Evolutionary conservation across 345 rosid species (phyloP).

Genomic region (Sisymbrium irio): DNA sequence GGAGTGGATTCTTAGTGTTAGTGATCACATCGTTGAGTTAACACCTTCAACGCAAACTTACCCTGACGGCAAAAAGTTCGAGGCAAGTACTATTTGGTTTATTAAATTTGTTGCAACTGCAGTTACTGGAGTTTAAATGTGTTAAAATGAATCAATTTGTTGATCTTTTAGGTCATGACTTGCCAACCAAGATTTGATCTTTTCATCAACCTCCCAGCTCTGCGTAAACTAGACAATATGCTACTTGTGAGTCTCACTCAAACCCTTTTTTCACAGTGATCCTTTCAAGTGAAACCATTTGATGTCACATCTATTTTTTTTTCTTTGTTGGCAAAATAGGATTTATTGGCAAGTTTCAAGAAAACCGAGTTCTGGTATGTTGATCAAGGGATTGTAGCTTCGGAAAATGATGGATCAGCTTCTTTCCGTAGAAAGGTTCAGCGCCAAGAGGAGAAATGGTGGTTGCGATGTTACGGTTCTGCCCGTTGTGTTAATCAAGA

Average conservation of each 20-base stretch:
- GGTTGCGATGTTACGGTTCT: slow-evolving; percentile 53
- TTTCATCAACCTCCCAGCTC: slow-evolving; percentile 85
- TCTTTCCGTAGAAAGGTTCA: slow-evolving; percentile 73
- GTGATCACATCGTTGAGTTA: slow-evolving; percentile 90
- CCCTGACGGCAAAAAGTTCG: slow-evolving; percentile 85
- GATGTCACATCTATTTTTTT: background rate
- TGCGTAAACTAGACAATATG: slow-evolving; percentile 84
- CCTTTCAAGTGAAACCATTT: background rate
- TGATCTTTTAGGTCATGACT: slow-evolving; percentile 73
- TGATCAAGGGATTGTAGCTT: slow-evolving; percentile 85
- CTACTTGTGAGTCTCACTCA: slow-evolving; percentile 66
- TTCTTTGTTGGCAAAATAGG: slow-evolving; percentile 44
- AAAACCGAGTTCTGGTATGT: slow-evolving; percentile 89
- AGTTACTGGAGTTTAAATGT: background rate
- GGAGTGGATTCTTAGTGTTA: slow-evolving; percentile 81
- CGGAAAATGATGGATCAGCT: slow-evolving; percentile 79
- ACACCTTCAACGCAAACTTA: slow-evolving; percentile 88
- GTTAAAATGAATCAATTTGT: too few relatives aligned
- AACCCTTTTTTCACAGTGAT: background rate
- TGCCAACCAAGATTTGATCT: slow-evolving; percentile 89
- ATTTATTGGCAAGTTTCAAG: slow-evolving; percentile 68
- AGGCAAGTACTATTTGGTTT: slow-evolving; percentile 43
- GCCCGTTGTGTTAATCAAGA: background rate
- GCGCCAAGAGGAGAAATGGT: slow-evolving; percentile 98
- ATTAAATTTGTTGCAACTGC: background rate